Conservation (phyloP, 208 protist genomes). For the Acanthamoeba royreba region DNA sequence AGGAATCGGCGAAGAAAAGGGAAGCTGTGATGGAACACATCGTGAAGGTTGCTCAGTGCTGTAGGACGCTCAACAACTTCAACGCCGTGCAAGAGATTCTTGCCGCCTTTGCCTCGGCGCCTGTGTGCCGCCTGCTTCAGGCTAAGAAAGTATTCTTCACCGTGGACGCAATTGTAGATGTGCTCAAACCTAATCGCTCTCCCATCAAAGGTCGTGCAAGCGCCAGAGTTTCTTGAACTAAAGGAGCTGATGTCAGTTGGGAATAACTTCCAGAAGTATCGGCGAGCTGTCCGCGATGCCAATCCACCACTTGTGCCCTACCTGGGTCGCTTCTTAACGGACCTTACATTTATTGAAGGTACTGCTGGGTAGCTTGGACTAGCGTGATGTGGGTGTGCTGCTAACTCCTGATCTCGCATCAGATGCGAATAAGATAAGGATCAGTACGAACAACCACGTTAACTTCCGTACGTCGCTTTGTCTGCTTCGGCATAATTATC, state of each 20-base stretch:
- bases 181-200: too few species aligned
- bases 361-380: too few species aligned
- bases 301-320: constrained; percentile 47
- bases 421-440: constrained; percentile 43
- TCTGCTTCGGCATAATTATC: too few species aligned
- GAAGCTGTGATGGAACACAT: not conserved
- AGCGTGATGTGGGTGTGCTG: too few species aligned
- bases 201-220: not conserved
- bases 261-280: constrained; percentile 38
- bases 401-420: too few species aligned
- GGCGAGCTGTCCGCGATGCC: not conserved
- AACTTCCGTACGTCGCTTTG: constrained; percentile 49
- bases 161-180: too few species aligned
- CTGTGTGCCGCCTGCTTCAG: not conserved
- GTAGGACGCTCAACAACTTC: constrained; percentile 42
- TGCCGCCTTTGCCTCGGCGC: not conserved
- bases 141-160: not conserved
- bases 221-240: constrained; percentile 23
- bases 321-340: constrained; percentile 38
- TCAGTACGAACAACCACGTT: not conserved
- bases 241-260: not conserved
- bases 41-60: constrained; percentile 35
- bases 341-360: constrained; percentile 47
- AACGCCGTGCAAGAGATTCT: constrained; percentile 38
- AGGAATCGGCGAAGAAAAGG: constrained; percentile 9